Percentiles rank a stretch among this genome's conserved stretches.
Evolutionary conservation across 768 basidiomycete genomes (phyloP).

Genomic region (Leccinum sublutescens): DNA sequence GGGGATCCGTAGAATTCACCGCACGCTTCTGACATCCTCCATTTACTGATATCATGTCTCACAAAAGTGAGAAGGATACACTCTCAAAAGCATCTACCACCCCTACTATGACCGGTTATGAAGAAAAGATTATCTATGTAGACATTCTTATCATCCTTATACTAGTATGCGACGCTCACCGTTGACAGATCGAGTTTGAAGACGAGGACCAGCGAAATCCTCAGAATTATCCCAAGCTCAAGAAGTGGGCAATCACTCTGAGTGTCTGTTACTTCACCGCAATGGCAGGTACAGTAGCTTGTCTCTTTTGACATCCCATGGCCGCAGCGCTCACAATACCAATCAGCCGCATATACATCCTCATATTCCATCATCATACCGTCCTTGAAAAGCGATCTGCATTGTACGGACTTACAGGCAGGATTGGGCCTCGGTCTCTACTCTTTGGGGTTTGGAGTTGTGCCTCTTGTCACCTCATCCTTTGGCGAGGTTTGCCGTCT

Average conservation of each 20-base stretch:
- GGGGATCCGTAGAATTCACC: neutral
- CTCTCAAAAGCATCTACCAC: slow-evolving; percentile 1
- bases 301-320: neutral
- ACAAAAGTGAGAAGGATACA: neutral
- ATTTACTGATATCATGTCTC: slow-evolving; percentile 10
- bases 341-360: slow-evolving; percentile 45
- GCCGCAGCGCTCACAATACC: neutral
- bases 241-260: slow-evolving; percentile 44
- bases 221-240: slow-evolving; percentile 32
- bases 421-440: slow-evolving; percentile 51
- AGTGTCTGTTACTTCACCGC: slow-evolving; percentile 26
- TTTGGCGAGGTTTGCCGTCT: slow-evolving; percentile 50
- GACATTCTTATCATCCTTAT: neutral
- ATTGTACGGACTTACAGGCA: slow-evolving; percentile 44
- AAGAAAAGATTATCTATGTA: slow-evolving; percentile 16
- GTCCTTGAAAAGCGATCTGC: slow-evolving; percentile 49
- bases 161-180: neutral
- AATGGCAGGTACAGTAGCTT: slow-evolving; percentile 20
- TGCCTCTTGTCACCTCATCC: slow-evolving; percentile 61
- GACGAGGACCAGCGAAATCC: slow-evolving; percentile 42
- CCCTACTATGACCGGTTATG: neutral
- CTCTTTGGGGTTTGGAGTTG: slow-evolving; percentile 56
- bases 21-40: neutral
- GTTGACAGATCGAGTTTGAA: slow-evolving; percentile 38
- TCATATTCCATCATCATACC: slow-evolving; percentile 54